Conservation (phyloP, 495 filamentous ascomycete species). For the Penicillium mononematosum region DNA sequence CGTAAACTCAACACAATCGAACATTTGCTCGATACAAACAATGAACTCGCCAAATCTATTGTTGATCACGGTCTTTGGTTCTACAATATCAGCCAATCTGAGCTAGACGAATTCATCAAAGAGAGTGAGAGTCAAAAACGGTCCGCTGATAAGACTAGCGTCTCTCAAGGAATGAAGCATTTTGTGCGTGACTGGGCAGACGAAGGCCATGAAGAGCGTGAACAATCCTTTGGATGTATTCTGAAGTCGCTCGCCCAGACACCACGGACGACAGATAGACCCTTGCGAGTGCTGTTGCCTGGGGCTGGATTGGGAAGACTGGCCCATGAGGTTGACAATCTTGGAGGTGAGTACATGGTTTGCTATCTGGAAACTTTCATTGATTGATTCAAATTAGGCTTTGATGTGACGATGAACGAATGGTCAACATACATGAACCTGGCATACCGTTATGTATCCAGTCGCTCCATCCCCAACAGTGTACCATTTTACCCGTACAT, state of each 20-base stretch:
- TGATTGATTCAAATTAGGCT: conserved; percentile 19
- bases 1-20: conserved; percentile 26
- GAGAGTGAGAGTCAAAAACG: conserved; percentile 14
- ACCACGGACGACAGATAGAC: conserved; percentile 5
- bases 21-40: conserved; percentile 22
- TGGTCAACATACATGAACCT: conserved; percentile 45
- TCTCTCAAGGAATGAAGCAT: conserved; percentile 46
- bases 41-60: conserved; percentile 17
- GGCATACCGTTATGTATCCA: conserved; percentile 33
- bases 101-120: conserved; percentile 21
- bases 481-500: conserved; percentile 42
- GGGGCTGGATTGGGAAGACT: conserved; percentile 46
- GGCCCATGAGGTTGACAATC: conserved; percentile 38
- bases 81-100: conserved; percentile 18
- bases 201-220: conserved; percentile 39
- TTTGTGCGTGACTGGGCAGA: conserved; percentile 48
- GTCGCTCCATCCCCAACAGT: conserved; percentile 7
- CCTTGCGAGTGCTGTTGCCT: conserved; percentile 39
- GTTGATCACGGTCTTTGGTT: conserved; percentile 20
- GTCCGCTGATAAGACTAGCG: conserved; percentile 27
- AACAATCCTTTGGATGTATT: conserved; percentile 37
- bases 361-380: not conserved
- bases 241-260: conserved; percentile 25
- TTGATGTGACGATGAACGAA: conserved; percentile 45
- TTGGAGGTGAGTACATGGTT: conserved; percentile 24